Conservation (phyloP, 176 grass and related monocot genomes). For the Oryza longistaminata region DNA sequence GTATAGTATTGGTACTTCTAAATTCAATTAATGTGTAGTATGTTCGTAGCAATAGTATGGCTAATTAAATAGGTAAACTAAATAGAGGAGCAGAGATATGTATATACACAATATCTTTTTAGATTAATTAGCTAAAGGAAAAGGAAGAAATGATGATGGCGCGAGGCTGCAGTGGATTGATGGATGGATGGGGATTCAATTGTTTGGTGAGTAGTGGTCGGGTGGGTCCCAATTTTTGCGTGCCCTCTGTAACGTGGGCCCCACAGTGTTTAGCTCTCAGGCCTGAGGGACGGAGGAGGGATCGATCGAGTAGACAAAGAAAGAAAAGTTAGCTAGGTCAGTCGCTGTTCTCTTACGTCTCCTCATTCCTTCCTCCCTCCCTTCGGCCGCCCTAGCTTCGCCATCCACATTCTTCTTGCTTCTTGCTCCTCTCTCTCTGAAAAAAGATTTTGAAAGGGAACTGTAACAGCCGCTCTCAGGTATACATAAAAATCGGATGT, state of each 20-base stretch:
- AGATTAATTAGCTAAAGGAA: not conserved
- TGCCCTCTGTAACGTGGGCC: not conserved
- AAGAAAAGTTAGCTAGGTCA: not conserved
- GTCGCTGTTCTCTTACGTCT: slow-evolving; percentile 65
- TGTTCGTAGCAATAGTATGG: no score
- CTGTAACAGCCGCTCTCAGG: no score
- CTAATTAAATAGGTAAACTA: no score
- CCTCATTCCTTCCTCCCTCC: not conserved
- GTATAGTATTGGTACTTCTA: no score
- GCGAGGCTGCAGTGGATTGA: no score
- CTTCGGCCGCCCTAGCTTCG: not conserved
- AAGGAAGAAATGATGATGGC: not conserved
- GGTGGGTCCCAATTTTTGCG: slow-evolving; percentile 2
- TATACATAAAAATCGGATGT: no score
- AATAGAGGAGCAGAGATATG: no score
- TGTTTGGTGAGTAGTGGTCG: not conserved
- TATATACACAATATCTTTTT: no score
- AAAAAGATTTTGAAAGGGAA: no score
- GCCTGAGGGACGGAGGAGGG: not conserved
- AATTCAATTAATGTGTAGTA: no score
- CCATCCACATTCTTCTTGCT: not conserved
- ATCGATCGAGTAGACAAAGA: not conserved
- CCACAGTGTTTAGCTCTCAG: not conserved
- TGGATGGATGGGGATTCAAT: not conserved
- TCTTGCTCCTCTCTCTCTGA: not conserved